Evolutionary conservation across 805 yeast species (phyloP).

Genomic region (Wickerhamiella domercqiae): DNA sequence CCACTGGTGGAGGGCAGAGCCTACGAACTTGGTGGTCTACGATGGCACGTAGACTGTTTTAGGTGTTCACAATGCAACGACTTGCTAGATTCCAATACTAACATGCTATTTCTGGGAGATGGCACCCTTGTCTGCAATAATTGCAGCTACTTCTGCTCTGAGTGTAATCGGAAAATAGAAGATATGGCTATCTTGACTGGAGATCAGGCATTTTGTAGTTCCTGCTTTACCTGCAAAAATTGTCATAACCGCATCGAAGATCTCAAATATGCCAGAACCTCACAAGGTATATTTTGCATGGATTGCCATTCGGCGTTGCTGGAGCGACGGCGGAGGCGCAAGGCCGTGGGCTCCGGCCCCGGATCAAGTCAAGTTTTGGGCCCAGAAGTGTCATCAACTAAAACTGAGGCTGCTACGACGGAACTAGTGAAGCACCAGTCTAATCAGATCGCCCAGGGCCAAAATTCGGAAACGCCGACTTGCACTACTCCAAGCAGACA

Average conservation of each 20-base stretch:
- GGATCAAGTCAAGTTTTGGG: constrained; percentile 6
- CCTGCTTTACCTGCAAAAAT: constrained; percentile 77
- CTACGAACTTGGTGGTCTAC: constrained; percentile 80
- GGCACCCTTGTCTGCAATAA: constrained; percentile 81
- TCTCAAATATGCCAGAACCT: constrained; percentile 78
- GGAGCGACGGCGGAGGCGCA: constrained; percentile 53
- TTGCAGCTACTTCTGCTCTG: constrained; percentile 81
- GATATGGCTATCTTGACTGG: constrained; percentile 91
- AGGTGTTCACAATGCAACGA: constrained; percentile 71
- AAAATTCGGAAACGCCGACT: too few species aligned
- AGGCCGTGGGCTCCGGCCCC: constrained; percentile 7
- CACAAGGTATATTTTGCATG: constrained; percentile 88
- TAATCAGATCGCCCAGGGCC: too few species aligned
- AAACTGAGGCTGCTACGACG: too few species aligned
- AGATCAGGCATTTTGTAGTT: constrained; percentile 84
- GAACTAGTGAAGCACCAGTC: too few species aligned
- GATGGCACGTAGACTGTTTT: constrained; percentile 94
- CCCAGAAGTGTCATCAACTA: too few species aligned
- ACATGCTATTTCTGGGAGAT: constrained; percentile 81
- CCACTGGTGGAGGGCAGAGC: constrained; percentile 70
- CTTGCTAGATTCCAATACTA: constrained; percentile 71
- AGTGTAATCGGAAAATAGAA: constrained; percentile 74
- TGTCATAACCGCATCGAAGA: constrained; percentile 80
- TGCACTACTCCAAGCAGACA: too few species aligned
- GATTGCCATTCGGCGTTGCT: constrained; percentile 72